phyloP scores from a whole-genome alignment of 805 yeast genomes.

The Candida maesae region DNA sequence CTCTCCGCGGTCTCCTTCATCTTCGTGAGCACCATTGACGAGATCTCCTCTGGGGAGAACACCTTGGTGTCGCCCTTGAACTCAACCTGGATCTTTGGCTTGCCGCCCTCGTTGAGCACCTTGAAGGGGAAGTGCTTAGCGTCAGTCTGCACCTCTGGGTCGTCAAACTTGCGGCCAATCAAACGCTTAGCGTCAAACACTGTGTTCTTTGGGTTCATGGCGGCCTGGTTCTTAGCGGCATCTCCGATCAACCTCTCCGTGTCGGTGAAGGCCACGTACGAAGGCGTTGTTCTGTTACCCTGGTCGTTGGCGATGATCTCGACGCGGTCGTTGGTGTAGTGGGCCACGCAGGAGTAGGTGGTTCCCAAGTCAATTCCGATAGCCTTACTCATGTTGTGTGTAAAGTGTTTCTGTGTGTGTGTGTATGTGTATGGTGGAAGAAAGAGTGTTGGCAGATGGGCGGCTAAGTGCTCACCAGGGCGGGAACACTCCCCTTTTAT shows the following conservation, averaged over 20 bases:
- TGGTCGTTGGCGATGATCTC: constrained; percentile 1
- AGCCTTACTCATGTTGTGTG: background rate
- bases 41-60: constrained; percentile 1
- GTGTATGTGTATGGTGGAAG: background rate
- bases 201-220: constrained; percentile 62
- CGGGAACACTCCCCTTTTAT: background rate
- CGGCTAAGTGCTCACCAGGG: too few relatives aligned
- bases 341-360: background rate
- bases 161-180: constrained; percentile 1
- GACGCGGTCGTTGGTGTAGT: constrained; percentile 1
- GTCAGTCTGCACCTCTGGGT: background rate
- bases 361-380: constrained; percentile 1
- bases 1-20: constrained; percentile 1
- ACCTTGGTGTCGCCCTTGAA: constrained; percentile 1
- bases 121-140: constrained; percentile 1
- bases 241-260: constrained; percentile 56
- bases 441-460: background rate
- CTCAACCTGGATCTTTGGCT: constrained; percentile 1
- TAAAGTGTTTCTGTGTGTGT: background rate
- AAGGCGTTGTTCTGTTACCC: constrained; percentile 2
- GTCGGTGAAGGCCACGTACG: constrained; percentile 54
- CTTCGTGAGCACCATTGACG: background rate
- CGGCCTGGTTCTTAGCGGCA: constrained; percentile 58
- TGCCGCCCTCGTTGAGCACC: background rate
- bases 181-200: constrained; percentile 1